A percentile compares a stretch with the other conserved stretches of the same genome.
These are phyloP conservation scores for Elongisporangium senticosum DNA, from an alignment of 352 stramenopile genomes.

Conservation along the genomic window DNA sequence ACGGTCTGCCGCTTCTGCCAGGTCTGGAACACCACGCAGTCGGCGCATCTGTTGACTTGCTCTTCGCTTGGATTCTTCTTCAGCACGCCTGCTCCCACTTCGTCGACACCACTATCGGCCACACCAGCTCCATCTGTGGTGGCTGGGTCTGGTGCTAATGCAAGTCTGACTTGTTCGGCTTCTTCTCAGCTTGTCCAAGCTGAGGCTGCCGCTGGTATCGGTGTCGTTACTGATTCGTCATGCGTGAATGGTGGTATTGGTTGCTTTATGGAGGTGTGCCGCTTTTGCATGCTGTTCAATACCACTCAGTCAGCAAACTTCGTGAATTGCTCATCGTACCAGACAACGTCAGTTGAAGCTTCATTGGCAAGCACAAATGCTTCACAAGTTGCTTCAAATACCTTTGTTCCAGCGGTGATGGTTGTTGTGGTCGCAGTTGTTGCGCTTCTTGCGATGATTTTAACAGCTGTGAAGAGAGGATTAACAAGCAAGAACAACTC, in stretches of 20 bases:
- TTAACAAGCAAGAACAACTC: neutral
- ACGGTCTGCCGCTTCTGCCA: slow-evolving; percentile 25
- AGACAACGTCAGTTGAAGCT: neutral
- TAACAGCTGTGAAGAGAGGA: slow-evolving; percentile 9
- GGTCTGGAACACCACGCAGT: slow-evolving; percentile 12
- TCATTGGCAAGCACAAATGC: neutral
- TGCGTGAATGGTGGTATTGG: neutral
- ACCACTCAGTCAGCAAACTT: slow-evolving; percentile 7
- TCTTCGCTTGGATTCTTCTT: neutral
- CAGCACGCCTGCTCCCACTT: neutral
- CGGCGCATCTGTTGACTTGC: slow-evolving; percentile 10
- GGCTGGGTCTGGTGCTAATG: no score
- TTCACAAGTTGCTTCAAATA: neutral
- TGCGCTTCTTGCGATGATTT: slow-evolving; percentile 8
- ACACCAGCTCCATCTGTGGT: neutral
- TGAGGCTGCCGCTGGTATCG: neutral
- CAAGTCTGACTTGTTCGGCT: neutral
- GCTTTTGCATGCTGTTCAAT: slow-evolving; percentile 16
- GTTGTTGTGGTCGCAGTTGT: slow-evolving; percentile 10
- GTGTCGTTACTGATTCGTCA: neutral
- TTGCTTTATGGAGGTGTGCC: slow-evolving; percentile 11
- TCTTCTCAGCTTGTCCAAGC: neutral
- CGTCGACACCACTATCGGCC: neutral
- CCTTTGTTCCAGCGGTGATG: neutral
- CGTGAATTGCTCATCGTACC: neutral